phyloP scores from a whole-genome alignment of 768 basidiomycete genomes.

The Russula earlei region DNA sequence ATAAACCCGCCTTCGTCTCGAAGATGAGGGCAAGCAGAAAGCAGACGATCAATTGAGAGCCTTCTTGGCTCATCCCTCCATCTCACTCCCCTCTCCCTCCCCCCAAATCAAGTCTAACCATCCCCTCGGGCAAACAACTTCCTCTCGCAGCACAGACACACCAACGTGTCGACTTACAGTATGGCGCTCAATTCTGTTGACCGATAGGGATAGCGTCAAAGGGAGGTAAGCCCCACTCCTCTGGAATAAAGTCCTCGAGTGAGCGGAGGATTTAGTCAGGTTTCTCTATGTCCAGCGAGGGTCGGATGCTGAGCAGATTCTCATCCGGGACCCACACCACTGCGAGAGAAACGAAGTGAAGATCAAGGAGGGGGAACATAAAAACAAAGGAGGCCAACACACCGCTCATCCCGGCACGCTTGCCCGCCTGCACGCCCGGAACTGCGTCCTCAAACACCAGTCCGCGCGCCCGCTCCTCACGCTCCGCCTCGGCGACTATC shows the following conservation, averaged over 20 bases:
- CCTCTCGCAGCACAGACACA: too few species aligned
- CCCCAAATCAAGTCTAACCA: too few species aligned
- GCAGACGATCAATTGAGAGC: too few species aligned
- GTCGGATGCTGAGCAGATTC: constrained; percentile 46
- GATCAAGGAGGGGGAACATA: background rate
- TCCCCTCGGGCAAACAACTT: too few species aligned
- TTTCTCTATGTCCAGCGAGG: constrained; percentile 31
- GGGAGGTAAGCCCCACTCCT: constrained; percentile 76
- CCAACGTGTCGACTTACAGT: too few species aligned
- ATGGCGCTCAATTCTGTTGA: too few species aligned
- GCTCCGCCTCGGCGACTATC: constrained; percentile 29
- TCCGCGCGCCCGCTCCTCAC: constrained; percentile 46
- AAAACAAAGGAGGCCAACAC: constrained; percentile 24
- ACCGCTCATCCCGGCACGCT: constrained; percentile 84
- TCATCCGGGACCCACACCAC: constrained; percentile 83
- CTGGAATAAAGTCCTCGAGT: constrained; percentile 68
- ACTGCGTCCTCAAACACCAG: constrained; percentile 80
- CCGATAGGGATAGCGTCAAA: constrained; percentile 29
- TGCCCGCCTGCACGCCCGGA: constrained; percentile 69
- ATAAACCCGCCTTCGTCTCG: too few species aligned
- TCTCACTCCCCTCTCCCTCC: too few species aligned
- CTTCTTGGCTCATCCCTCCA: too few species aligned
- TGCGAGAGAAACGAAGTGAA: constrained; percentile 24
- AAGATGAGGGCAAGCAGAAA: too few species aligned
- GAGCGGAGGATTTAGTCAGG: constrained; percentile 54